These are phyloP conservation scores for Exophiala mesophila DNA, from an alignment of 2,329 filamentous ascomycete genomes.

Conservation along the genomic window DNA sequence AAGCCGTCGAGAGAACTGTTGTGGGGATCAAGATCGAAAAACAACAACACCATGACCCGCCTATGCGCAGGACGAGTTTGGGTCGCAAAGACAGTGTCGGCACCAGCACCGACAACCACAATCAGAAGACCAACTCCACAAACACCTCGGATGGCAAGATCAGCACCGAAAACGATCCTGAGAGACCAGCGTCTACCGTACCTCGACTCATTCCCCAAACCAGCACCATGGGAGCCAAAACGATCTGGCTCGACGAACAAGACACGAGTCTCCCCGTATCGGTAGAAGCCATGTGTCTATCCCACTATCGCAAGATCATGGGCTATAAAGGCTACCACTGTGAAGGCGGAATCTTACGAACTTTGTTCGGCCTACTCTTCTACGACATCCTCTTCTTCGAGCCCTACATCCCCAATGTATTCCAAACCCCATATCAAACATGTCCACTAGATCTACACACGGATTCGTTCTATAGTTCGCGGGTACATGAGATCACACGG, in stretches of 20 bases:
- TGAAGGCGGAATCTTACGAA: conserved; percentile 88
- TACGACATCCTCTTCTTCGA: conserved; percentile 80
- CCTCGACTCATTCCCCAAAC: conserved; percentile 8
- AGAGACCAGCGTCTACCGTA: neutral
- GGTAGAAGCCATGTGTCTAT: conserved; percentile 92
- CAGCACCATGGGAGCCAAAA: conserved; percentile 51
- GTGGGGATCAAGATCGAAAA: conserved; percentile 73
- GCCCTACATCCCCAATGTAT: conserved; percentile 84
- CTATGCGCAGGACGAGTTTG: conserved; percentile 23
- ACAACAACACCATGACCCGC: conserved; percentile 40
- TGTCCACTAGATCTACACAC: conserved; percentile 90
- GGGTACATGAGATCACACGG: conserved; percentile 85
- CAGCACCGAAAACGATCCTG: conserved; percentile 17
- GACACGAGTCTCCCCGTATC: conserved; percentile 69
- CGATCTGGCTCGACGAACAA: conserved; percentile 78
- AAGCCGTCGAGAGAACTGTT: conserved; percentile 69
- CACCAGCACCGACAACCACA: neutral
- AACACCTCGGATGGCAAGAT: conserved; percentile 1
- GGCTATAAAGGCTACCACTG: conserved; percentile 95
- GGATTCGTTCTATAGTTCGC: conserved; percentile 80
- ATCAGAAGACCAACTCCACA: neutral
- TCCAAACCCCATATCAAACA: conserved; percentile 91
- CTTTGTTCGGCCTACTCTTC: conserved; percentile 84
- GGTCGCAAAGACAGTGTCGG: conserved; percentile 21
- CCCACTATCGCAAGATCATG: conserved; percentile 65